phyloP scores from a whole-genome alignment of 306 rosid species.

The Begonia peltatifolia region DNA sequence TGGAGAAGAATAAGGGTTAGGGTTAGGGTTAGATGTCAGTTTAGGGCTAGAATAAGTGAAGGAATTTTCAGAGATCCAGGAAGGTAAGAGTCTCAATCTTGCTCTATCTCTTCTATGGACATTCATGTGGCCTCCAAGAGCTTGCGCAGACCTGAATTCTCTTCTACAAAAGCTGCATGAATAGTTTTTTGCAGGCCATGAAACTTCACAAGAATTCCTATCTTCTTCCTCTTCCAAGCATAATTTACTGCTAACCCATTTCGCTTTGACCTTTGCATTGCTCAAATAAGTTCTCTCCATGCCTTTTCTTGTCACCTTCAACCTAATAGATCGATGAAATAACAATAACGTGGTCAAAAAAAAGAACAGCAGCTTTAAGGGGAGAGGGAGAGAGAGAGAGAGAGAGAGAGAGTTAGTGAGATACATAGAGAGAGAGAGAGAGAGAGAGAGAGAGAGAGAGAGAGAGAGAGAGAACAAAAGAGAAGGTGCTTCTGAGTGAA shows the following conservation, averaged over 20 bases:
- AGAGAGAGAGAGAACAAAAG: constrained; percentile 1
- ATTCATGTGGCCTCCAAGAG: constrained; percentile 86
- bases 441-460: constrained; percentile 3
- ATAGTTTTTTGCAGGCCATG: constrained; percentile 54
- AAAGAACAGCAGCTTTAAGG: background rate
- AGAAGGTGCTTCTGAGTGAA: background rate
- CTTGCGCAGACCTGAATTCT: constrained; percentile 80
- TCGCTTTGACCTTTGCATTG: constrained; percentile 21
- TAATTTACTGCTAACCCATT: constrained; percentile 16
- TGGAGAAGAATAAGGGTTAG: constrained; percentile 4
- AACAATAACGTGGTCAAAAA: background rate
- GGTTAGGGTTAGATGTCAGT: constrained; percentile 8
- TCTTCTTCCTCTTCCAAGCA: constrained; percentile 22
- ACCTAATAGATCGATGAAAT: constrained; percentile 1
- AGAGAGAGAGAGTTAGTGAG: too few relatives aligned
- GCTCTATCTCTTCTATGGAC: constrained; percentile 88
- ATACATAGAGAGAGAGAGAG: background rate
- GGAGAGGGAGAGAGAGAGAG: too few relatives aligned
- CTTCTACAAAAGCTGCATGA: constrained; percentile 68
- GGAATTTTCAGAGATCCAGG: constrained; percentile 23
- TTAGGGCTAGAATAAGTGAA: constrained; percentile 5
- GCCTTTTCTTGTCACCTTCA: background rate
- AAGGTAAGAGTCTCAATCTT: constrained; percentile 39
- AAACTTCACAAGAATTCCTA: constrained; percentile 11
- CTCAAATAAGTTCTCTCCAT: constrained; percentile 46